Evolutionary conservation across 2,329 filamentous ascomycete genomes (phyloP), one percentile per base, ranked within the genome.

Genomic region (Thelonectria olida): DNA sequence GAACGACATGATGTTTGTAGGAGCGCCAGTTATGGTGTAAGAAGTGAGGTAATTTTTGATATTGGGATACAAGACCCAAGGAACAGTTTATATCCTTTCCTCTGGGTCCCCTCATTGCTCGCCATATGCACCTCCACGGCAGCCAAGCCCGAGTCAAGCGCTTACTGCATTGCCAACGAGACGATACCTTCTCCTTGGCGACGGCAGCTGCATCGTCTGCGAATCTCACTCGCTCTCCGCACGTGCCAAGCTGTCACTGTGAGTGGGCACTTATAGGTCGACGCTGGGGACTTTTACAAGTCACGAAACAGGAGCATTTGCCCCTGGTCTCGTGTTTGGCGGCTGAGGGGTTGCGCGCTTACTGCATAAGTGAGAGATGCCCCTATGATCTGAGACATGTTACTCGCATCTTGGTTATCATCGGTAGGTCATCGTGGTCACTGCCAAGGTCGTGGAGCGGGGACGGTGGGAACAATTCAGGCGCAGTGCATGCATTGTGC

Each of bases 1-100:
- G 80, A 87, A 87, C 25, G 56, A 54, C 55, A 63, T 63, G 22
- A 17, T 61, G 31, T 13, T 34, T 34, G 10, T 13, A 15, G 15
- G 13, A 3, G 12, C 10, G 25, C 13, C 5, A 10, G 31, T 34
- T 34, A 6, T 34, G 3, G 10, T 34, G 31, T 13, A 34, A 4
- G 15, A 13, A 34, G 10, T 34, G 31, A 34, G 31, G 31, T 34
- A 15, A 34, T 34, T 31, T 34, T 34, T 10, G 31, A 34, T 34
- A 15, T 6, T 15, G 5, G 31, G 31, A 34, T 13, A 4, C 31
- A 34, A 34, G 31, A 13, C 7, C 15, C 9, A 2, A 13, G 31
- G 7, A 34, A 34, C 31, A 15, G 31, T 34, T 34, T 34, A 34
- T 34, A 34, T 34, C 13, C 31, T 34, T 34, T 23, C 31, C 15